Evolutionary conservation across 2,329 filamentous ascomycete genomes (phyloP), one percentile per base, ranked within the genome.

Genomic region (Colletotrichum sp.): DNA sequence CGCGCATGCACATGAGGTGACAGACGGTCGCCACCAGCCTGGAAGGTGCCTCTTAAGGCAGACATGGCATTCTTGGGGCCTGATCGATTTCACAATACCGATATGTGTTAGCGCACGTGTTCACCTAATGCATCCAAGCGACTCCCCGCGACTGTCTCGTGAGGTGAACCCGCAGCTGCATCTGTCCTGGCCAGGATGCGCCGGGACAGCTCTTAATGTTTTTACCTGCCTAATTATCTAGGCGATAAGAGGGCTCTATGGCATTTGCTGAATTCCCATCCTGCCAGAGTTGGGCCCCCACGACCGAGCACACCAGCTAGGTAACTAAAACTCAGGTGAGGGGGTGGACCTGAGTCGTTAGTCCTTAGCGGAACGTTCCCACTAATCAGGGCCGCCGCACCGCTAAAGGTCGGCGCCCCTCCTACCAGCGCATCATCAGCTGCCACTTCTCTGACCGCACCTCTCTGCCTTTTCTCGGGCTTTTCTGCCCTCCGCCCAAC

Each of bases 351-450:
- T 61, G 64, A 30, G 16, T 38, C 16, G 38, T 52, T 60, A 34
- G 30, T 62, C 58, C 38, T 75, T 66, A 71, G 68, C 73, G 73
- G 43, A 32, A 66, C 58, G 56, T 60, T 73, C 70, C 58, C 73
- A 65, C 73, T 73, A 76, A 73, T 60, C 55, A 61, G 58, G 70
- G 73, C 58, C 38, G 70, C 70, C 24, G 70, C 43, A 73, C 70
- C 70, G 36, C 70, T 73, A 75, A 61, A 24, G 71, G 43, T 72
- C 55, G 61, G 55, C 61, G 61, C 68, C 72, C 68, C 52, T 67
- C 72, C 34, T n/a, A 38, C 72, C 34, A 48, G 26, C 28, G 55
- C 62, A 66, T 72, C 69, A 67, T 62, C 55, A 34, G 65, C 68
- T 58, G 52, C 70, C 62, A 68, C 24, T 48, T 66, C 32, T 34